Evolutionary conservation across 2,329 filamentous ascomycete species (phyloP).

Genomic region (Xylaria sp.): DNA sequence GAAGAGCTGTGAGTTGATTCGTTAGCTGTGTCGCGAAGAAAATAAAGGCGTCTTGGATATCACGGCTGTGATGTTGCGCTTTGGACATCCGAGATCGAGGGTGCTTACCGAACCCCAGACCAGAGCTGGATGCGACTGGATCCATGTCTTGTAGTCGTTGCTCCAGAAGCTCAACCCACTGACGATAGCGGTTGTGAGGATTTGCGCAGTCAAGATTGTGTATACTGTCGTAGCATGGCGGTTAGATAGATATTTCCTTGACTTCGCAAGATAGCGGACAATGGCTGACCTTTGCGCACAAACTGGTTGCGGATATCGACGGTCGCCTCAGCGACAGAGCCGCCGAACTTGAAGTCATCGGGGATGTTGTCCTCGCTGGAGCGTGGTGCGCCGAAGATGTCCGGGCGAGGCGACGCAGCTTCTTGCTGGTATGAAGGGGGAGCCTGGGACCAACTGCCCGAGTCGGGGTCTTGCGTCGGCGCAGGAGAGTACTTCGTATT

Average conservation of each 20-base stretch:
- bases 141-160: slow-evolving; percentile 73
- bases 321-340: slow-evolving; percentile 86
- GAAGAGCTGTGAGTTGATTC: slow-evolving; percentile 50
- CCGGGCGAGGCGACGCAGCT: slow-evolving; percentile 50
- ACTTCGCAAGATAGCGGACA: no score
- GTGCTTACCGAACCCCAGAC: slow-evolving; percentile 71
- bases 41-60: not conserved
- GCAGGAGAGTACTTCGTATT: slow-evolving; percentile 79
- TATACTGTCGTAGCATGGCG: slow-evolving; percentile 56
- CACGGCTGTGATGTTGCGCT: not conserved
- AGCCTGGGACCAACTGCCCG: slow-evolving; percentile 58
- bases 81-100: not conserved
- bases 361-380: slow-evolving; percentile 85
- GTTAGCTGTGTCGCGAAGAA: slow-evolving; percentile 6
- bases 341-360: slow-evolving; percentile 98
- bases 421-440: slow-evolving; percentile 72
- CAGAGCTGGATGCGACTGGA: slow-evolving; percentile 75
- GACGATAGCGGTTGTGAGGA: slow-evolving; percentile 75
- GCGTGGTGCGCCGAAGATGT: slow-evolving; percentile 63
- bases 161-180: slow-evolving; percentile 85
- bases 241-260: not conserved
- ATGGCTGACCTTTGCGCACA: slow-evolving; percentile 60
- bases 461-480: slow-evolving; percentile 80
- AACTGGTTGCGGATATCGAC: slow-evolving; percentile 97
- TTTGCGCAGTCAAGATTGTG: slow-evolving; percentile 91